phyloP scores from a whole-genome alignment of 192 early-diverging fungal species.

The Linnemannia elongata region DNA sequence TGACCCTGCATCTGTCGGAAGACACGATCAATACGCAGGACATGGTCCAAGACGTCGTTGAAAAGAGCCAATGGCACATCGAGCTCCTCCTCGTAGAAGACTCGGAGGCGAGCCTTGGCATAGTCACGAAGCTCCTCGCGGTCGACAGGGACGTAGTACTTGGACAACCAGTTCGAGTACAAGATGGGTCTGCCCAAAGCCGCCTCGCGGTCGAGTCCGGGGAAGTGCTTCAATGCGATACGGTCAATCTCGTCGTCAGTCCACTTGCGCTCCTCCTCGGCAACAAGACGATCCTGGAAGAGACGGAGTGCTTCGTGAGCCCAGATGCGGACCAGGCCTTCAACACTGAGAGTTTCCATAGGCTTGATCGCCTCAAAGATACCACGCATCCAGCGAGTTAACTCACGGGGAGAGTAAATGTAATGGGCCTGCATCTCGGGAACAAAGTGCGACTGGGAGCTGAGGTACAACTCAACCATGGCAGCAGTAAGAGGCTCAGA shows the following conservation, averaged over 20 bases:
- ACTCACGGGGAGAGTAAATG: conserved; percentile 99
- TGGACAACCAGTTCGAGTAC: conserved; percentile 98
- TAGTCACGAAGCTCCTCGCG: conserved; percentile 93
- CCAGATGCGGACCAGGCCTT: conserved; percentile 95
- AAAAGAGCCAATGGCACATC: conserved; percentile 94
- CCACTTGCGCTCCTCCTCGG: conserved; percentile 90
- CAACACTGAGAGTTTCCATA: conserved; percentile 81
- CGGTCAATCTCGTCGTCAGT: conserved; percentile 89
- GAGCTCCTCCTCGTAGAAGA: conserved; percentile 99
- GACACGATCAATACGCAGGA: conserved; percentile 97
- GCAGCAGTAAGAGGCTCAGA: conserved; percentile 92
- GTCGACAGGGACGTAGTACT: conserved; percentile 91
- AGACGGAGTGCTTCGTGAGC: conserved; percentile 97
- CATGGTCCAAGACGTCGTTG: conserved; percentile 98
- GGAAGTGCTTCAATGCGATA: conserved; percentile 91
- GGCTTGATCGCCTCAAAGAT: conserved; percentile 95
- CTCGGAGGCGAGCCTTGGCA: conserved; percentile 92
- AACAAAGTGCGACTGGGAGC: conserved; percentile 93
- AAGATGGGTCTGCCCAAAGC: conserved; percentile 92
- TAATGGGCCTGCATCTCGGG: conserved; percentile 99
- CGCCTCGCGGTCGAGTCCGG: conserved; percentile 75
- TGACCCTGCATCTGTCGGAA: conserved; percentile 99
- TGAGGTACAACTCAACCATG: conserved; percentile 97
- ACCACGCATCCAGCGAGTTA: conserved; percentile 98
- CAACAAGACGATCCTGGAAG: conserved; percentile 98